phyloP scores from a whole-genome alignment of 1,284 basidiomycete species.

The Boletellus deceptivus region DNA sequence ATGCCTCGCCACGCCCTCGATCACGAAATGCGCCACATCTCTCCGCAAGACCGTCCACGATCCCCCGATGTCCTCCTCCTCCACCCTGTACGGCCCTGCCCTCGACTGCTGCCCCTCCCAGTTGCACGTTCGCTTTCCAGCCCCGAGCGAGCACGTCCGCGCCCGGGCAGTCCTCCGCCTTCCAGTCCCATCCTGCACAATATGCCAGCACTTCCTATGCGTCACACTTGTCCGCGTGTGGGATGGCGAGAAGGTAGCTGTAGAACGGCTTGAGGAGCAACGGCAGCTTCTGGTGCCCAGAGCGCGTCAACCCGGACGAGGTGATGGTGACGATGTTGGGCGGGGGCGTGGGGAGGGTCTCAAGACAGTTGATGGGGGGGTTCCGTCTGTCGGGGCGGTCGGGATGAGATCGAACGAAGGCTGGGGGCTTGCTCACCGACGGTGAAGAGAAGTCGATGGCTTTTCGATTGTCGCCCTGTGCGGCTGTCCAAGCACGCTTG shows the following conservation, averaged over 20 bases:
- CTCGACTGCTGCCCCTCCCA: constrained; percentile 1
- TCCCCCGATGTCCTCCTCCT: constrained; percentile 37
- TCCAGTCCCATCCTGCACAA: constrained; percentile 47
- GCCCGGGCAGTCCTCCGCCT: constrained; percentile 33
- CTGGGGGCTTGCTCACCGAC: constrained; percentile 20
- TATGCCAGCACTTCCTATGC: constrained; percentile 48
- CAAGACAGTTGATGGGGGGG: constrained; percentile 25
- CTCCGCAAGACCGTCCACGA: constrained; percentile 56
- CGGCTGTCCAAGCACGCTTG: constrained; percentile 41
- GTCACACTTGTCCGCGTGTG: constrained; percentile 59
- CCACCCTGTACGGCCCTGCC: constrained; percentile 35
- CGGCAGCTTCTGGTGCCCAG: constrained; percentile 47
- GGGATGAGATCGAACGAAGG: not conserved
- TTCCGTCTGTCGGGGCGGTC: constrained; percentile 14
- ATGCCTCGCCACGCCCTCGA: constrained; percentile 42
- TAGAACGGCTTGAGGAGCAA: constrained; percentile 48
- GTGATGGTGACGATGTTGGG: constrained; percentile 54
- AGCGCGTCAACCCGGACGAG: constrained; percentile 48
- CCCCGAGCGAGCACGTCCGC: constrained; percentile 39
- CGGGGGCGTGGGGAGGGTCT: constrained; percentile 30
- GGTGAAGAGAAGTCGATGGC: constrained; percentile 26
- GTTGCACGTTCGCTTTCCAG: constrained; percentile 37
- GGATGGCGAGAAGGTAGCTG: constrained; percentile 34
- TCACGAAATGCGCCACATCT: constrained; percentile 67
- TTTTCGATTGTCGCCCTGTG: constrained; percentile 14